Conservation (phyloP, 768 basidiomycete species). For the Lentinula raphanica region DNA sequence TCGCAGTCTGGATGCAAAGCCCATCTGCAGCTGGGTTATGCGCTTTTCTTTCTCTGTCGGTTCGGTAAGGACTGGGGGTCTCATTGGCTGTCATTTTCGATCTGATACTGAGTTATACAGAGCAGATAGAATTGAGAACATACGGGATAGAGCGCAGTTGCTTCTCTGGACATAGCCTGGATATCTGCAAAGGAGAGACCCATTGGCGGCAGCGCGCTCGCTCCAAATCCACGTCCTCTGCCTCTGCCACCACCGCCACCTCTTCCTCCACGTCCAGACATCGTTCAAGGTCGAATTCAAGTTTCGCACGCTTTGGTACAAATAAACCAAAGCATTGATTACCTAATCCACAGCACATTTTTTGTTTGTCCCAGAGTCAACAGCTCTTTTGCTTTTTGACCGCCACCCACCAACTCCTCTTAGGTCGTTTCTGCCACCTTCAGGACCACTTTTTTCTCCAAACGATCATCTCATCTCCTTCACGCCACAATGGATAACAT, state of each 20-base stretch:
- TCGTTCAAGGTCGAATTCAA: constrained; percentile 8
- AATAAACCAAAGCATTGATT: not conserved
- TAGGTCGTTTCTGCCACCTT: not conserved
- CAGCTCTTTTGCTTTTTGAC: constrained; percentile 6
- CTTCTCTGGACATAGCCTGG: constrained; percentile 71
- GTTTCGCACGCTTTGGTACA: constrained; percentile 5
- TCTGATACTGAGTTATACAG: constrained; percentile 1
- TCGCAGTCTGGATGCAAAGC: constrained; percentile 58
- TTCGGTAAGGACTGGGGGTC: constrained; percentile 66
- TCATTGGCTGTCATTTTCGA: constrained; percentile 45
- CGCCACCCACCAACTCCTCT: not conserved
- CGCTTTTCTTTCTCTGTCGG: constrained; percentile 59
- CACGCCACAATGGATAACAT: constrained; percentile 30
- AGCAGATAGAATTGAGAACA: constrained; percentile 21
- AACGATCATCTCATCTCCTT: not conserved
- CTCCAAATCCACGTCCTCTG: constrained; percentile 49
- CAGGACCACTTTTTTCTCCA: not conserved
- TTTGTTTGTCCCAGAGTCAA: not conserved
- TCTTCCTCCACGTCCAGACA: constrained; percentile 38
- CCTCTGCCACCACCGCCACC: constrained; percentile 41
- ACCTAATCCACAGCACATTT: not conserved
- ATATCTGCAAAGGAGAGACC: constrained; percentile 79
- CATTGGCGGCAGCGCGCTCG: constrained; percentile 56
- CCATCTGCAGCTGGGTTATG: constrained; percentile 62
- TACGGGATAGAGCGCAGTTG: constrained; percentile 77